phyloP scores from a whole-genome alignment of 139 green algal genomes.

The Raphidocelis subcapitata region DNA sequence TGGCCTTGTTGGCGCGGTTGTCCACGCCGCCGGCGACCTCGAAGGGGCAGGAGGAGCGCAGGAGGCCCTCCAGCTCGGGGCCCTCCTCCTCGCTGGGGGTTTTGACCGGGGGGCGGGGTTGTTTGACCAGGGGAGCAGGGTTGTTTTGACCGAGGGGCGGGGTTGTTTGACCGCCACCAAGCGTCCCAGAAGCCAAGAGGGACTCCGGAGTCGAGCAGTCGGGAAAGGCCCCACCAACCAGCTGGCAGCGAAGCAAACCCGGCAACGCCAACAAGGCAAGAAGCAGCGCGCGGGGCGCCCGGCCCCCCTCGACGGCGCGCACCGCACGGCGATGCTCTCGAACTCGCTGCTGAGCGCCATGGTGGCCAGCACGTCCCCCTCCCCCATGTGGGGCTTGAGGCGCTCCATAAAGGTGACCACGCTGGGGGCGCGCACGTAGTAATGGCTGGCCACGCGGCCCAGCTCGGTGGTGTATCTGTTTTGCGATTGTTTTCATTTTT shows the following conservation, averaged over 20 bases:
- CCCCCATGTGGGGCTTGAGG: slow-evolving; percentile 81
- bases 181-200: no score
- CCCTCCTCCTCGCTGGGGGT: slow-evolving; percentile 94
- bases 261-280: no score
- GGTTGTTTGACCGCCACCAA: no score
- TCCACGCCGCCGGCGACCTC: slow-evolving; percentile 77
- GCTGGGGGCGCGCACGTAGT: slow-evolving; percentile 83
- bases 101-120: background rate
- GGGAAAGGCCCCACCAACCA: no score
- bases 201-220: no score
- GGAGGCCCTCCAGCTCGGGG: slow-evolving; percentile 84
- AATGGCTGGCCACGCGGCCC: slow-evolving; percentile 90
- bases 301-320: no score
- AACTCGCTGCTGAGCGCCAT: slow-evolving; percentile 91
- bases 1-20: slow-evolving; percentile 90
- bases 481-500: no score
- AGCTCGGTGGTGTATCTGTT: no score
- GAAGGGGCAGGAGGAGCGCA: slow-evolving; percentile 55
- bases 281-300: no score
- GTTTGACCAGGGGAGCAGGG: background rate
- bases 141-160: no score
- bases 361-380: slow-evolving; percentile 80
- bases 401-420: slow-evolving; percentile 88
- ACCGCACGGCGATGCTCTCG: slow-evolving; percentile 88
- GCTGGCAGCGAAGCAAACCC: no score